phyloP scores from a whole-genome alignment of 495 filamentous ascomycete genomes.

The Choiromyces venosus region DNA sequence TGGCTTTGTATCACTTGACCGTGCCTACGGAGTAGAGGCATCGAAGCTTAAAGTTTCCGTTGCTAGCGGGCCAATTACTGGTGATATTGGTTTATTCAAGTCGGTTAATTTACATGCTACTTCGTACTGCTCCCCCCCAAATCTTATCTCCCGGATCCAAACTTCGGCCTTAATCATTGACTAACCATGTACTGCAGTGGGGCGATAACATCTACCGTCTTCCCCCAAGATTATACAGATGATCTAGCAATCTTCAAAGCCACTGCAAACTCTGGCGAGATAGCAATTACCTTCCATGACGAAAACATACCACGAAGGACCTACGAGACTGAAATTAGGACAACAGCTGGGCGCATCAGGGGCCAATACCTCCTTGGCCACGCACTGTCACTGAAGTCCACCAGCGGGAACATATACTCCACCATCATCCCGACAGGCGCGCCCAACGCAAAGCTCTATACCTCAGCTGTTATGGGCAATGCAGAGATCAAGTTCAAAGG shows the following conservation, averaged over 20 bases:
- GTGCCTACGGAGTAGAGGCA: constrained; percentile 19
- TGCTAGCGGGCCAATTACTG: constrained; percentile 14
- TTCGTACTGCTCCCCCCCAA: constrained; percentile 8
- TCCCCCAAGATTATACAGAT: not conserved
- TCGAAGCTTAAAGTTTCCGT: not conserved
- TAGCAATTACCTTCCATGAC: constrained; percentile 9
- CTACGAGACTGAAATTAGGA: constrained; percentile 13
- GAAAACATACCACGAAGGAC: not conserved
- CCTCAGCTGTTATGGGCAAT: constrained; percentile 8
- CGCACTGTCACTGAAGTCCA: constrained; percentile 8
- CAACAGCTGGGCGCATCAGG: constrained; percentile 12
- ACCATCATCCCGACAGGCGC: not conserved
- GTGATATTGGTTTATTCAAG: constrained; percentile 20
- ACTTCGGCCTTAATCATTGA: not conserved
- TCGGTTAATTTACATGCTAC: constrained; percentile 12
- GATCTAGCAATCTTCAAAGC: constrained; percentile 8
- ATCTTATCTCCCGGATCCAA: not conserved
- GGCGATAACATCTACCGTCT: constrained; percentile 10
- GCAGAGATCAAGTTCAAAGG: constrained; percentile 8
- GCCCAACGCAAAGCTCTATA: not conserved
- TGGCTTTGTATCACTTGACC: constrained; percentile 3
- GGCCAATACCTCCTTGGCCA: constrained; percentile 22
- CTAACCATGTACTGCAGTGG: constrained; percentile 11
- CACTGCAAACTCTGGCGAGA: constrained; percentile 9
- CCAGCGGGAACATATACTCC: constrained; percentile 8